Percentiles rank a stretch among this genome's conserved stretches.
Conservation (phyloP, 805 yeast genomes). For the Saturnispora galanensis region DNA sequence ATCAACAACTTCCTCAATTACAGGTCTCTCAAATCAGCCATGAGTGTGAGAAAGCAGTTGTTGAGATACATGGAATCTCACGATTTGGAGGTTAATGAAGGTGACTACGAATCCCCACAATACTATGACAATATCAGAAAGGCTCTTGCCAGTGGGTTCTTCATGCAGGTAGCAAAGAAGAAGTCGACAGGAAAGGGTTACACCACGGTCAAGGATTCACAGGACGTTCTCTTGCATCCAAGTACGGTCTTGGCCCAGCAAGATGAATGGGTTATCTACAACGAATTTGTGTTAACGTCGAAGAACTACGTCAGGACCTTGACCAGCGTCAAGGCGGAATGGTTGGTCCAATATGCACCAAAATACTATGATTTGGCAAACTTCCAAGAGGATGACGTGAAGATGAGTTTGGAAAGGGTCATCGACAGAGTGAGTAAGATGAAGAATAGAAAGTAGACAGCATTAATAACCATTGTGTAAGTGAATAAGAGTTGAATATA, state of each 20-base stretch:
- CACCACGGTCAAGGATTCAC: constrained; percentile 89
- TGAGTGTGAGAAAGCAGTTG: constrained; percentile 76
- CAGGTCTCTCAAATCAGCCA: constrained; percentile 79
- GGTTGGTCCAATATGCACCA: constrained; percentile 80
- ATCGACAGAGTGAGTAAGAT: constrained; percentile 36
- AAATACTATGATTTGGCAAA: constrained; percentile 54
- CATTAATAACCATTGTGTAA: neutral
- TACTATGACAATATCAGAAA: constrained; percentile 75
- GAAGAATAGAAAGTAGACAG: constrained; percentile 16
- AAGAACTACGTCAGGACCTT: constrained; percentile 93
- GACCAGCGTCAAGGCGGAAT: constrained; percentile 81
- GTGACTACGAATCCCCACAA: constrained; percentile 50
- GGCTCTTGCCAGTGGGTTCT: constrained; percentile 86
- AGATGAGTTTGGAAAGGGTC: constrained; percentile 57
- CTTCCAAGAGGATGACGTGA: constrained; percentile 63
- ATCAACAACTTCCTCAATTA: constrained; percentile 78
- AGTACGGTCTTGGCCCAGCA: constrained; percentile 83
- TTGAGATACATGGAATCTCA: constrained; percentile 72
- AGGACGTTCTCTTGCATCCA: constrained; percentile 91
- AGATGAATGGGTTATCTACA: constrained; percentile 88
- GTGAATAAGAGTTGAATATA: no score
- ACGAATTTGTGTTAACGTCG: constrained; percentile 89
- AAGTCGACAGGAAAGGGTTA: constrained; percentile 75
- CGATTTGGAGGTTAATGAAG: constrained; percentile 63
- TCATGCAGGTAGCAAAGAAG: constrained; percentile 97